Percentiles rank a stretch among this genome's conserved stretches.
Evolutionary conservation across 352 stramenopile species (phyloP).

Genomic region (Globisporangium splendens): DNA sequence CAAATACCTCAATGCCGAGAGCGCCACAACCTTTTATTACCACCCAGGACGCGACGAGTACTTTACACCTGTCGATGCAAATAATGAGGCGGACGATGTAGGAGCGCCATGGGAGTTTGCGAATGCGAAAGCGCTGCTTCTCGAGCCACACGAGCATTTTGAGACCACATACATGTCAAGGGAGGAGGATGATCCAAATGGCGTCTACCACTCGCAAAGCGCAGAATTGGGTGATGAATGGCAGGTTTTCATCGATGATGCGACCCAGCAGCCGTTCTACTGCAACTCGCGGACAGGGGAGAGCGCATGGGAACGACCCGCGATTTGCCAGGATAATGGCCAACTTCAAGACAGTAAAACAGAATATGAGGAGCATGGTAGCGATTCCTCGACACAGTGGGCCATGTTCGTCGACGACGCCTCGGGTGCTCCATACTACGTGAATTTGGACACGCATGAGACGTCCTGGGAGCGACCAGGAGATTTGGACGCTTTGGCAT

Average conservation of each 20-base stretch:
- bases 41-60: constrained; percentile 14
- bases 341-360: neutral
- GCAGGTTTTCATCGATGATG: constrained; percentile 57
- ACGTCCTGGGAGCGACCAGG: constrained; percentile 49
- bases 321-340: constrained; percentile 2
- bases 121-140: constrained; percentile 4
- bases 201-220: constrained; percentile 14
- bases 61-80: neutral
- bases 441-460: constrained; percentile 43
- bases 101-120: constrained; percentile 11
- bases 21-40: constrained; percentile 14
- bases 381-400: constrained; percentile 18
- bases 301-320: constrained; percentile 50
- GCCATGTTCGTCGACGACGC: constrained; percentile 44
- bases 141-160: neutral
- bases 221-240: constrained; percentile 32
- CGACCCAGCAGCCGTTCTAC: constrained; percentile 58
- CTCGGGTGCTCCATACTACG: constrained; percentile 43
- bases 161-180: neutral
- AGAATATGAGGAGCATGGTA: neutral
- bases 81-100: no score
- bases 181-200: no score
- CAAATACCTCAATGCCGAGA: constrained; percentile 9
- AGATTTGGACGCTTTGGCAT: constrained; percentile 19
- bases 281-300: constrained; percentile 61